A percentile compares a stretch with the other conserved stretches of the same genome.
Evolutionary conservation across 306 rosid species (phyloP).

Genomic region (Sesbania bispinosa): DNA sequence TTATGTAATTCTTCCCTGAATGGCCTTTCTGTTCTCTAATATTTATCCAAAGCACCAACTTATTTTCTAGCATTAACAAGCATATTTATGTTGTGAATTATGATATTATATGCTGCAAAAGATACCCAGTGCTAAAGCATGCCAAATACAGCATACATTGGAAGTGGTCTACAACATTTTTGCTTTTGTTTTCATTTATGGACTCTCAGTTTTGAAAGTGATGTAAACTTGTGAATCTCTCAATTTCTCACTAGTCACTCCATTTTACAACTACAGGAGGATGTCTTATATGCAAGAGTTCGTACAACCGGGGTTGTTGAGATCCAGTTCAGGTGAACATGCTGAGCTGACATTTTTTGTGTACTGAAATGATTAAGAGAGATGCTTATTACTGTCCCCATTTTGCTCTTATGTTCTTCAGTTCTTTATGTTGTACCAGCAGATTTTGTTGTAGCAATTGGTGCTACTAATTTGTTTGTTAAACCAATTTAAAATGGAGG

Average conservation of each 20-base stretch:
- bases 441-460: not conserved
- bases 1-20: too few relatives aligned
- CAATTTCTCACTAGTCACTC: constrained; percentile 7
- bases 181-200: not conserved
- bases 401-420: not conserved
- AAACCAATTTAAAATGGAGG: too few relatives aligned
- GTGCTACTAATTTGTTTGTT: too few relatives aligned
- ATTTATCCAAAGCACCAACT: not conserved
- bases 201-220: not conserved
- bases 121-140: not conserved
- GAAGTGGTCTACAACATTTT: not conserved
- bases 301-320: constrained; percentile 98
- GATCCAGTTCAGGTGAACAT: constrained; percentile 95
- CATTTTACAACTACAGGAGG: constrained; percentile 63
- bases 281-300: constrained; percentile 91
- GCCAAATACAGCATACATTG: not conserved
- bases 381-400: not conserved
- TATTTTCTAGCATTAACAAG: not conserved
- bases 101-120: not conserved
- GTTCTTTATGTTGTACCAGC: not conserved
- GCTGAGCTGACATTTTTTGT: not conserved
- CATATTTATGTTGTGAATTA: not conserved
- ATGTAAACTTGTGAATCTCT: not conserved
- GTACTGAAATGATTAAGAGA: not conserved
- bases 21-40: too few relatives aligned